Conservation (phyloP, 1,284 basidiomycete species). For the Sphaerobolus stellatus region DNA sequence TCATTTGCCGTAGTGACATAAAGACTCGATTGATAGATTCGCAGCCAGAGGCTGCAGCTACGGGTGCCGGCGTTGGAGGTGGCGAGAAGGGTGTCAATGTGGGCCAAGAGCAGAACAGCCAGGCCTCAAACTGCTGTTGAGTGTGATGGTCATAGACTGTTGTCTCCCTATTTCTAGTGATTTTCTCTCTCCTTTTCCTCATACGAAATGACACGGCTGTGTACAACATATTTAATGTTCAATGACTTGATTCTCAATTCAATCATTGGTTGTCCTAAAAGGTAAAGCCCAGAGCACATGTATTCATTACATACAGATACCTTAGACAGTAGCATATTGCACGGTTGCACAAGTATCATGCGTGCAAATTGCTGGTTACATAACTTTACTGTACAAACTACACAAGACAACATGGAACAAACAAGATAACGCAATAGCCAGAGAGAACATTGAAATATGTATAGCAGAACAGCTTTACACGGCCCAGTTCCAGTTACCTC, state of each 20-base stretch:
- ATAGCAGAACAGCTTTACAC: no score
- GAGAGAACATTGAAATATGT: no score
- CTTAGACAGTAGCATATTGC: no score
- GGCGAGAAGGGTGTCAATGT: conserved; percentile 47
- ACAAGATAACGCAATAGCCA: no score
- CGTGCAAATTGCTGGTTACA: no score
- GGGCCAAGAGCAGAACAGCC: conserved; percentile 45
- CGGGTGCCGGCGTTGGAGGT: conserved; percentile 37
- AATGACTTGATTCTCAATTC: background rate
- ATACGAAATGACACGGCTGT: conserved; percentile 6
- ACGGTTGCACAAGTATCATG: no score
- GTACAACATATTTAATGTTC: background rate
- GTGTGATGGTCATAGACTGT: conserved; percentile 64
- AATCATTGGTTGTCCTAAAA: background rate
- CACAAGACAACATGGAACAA: no score
- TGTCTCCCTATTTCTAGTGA: no score
- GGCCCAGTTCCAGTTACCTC: conserved; percentile 70
- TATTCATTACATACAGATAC: no score
- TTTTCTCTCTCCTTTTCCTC: background rate
- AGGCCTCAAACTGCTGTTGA: background rate
- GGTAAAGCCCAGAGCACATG: no score
- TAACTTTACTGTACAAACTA: no score
- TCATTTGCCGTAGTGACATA: conserved; percentile 69
- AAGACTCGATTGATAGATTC: conserved; percentile 97
- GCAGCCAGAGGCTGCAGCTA: conserved; percentile 66